phyloP scores from a whole-genome alignment of 306 rosid genomes.

The Citrullus mucosospermus region DNA sequence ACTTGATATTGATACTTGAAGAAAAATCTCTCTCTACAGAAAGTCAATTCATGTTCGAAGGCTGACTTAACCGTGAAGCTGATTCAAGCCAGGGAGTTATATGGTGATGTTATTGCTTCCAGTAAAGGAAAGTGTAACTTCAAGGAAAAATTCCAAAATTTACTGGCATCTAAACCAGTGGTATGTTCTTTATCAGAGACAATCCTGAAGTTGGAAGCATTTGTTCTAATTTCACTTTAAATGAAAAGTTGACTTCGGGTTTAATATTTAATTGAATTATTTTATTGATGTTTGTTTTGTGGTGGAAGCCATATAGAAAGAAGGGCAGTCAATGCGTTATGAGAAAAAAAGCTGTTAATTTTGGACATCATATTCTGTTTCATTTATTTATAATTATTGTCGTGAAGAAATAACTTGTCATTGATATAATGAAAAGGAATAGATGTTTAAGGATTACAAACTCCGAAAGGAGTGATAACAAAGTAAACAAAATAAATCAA shows the following conservation, averaged over 20 bases:
- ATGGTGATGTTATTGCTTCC: slow-evolving; percentile 41
- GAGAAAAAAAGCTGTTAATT: not conserved
- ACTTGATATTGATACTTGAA: not conserved
- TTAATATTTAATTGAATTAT: not conserved
- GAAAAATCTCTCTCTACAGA: slow-evolving; percentile 11
- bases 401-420: no score
- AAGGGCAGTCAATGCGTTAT: not conserved
- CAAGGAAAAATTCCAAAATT: slow-evolving; percentile 48
- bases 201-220: not conserved
- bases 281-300: not conserved
- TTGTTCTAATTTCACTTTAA: not conserved
- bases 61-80: slow-evolving; percentile 29
- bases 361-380: not conserved
- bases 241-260: not conserved
- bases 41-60: slow-evolving; percentile 13
- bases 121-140: slow-evolving; percentile 37
- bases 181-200: slow-evolving; percentile 26
- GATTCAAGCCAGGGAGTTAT: slow-evolving; percentile 71
- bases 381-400: no score
- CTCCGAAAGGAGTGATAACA: not conserved
- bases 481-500: not conserved
- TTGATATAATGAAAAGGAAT: no score
- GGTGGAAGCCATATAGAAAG: not conserved
- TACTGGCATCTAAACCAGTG: slow-evolving; percentile 48
- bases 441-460: no score